These are phyloP conservation scores for Hyaloperonospora arabidopsidis DNA, from an alignment of 352 stramenopile species.

Conservation along the genomic window DNA sequence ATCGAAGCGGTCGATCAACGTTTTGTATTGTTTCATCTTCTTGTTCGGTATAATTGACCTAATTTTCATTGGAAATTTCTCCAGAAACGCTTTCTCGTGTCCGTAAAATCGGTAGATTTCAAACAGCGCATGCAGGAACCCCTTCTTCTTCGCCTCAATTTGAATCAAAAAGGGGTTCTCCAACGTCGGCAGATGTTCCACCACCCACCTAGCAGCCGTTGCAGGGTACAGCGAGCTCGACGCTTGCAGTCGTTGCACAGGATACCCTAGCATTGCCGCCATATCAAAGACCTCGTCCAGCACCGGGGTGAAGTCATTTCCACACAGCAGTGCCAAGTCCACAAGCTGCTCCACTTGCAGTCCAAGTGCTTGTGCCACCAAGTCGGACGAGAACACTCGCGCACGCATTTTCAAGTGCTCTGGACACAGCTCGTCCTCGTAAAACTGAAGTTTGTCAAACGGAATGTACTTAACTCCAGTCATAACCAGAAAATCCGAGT, in stretches of 20 bases:
- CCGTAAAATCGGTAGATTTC: constrained; percentile 81
- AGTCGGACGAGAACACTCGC: constrained; percentile 61
- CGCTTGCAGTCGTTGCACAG: constrained; percentile 33
- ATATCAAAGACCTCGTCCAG: constrained; percentile 62
- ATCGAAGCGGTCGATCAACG: constrained; percentile 47
- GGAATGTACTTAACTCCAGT: constrained; percentile 75
- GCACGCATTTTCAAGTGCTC: constrained; percentile 34
- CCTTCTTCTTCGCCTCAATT: constrained; percentile 35
- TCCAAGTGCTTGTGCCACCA: constrained; percentile 54
- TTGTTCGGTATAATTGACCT: constrained; percentile 23
- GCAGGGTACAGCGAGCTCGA: constrained; percentile 34
- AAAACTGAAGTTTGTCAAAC: constrained; percentile 38
- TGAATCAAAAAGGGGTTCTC: constrained; percentile 46
- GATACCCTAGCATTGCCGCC: constrained; percentile 43
- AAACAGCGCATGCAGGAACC: constrained; percentile 47
- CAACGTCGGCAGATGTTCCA: constrained; percentile 40
- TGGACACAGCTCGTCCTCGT: constrained; percentile 9
- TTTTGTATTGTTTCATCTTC: constrained; percentile 52
- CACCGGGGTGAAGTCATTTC: constrained; percentile 81
- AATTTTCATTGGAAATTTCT: constrained; percentile 40
- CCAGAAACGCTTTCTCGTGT: constrained; percentile 33
- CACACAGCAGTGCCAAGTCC: constrained; percentile 77
- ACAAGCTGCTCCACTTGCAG: constrained; percentile 65
- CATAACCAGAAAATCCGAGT: constrained; percentile 89
- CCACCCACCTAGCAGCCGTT: constrained; percentile 53